Base-by-base conservation (phyloP, 2,329 filamentous ascomycete genomes). In the Ophiostoma novo-ulmi region DNA sequence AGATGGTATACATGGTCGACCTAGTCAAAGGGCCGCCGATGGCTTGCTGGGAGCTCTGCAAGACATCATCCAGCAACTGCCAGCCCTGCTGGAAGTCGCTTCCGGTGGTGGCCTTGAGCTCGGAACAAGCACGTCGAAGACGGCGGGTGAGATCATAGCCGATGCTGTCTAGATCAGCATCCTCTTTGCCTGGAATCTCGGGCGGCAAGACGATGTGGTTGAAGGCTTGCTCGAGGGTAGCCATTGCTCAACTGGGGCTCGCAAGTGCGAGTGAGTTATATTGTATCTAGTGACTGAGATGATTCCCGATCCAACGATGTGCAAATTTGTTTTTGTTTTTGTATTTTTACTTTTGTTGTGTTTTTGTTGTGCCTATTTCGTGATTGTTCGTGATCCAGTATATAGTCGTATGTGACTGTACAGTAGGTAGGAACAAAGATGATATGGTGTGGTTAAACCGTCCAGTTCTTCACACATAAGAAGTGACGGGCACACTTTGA, bases 191-290 rank as follows among this genome's bases (percentile, higher is more conserved):
- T 0, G 73, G 73, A 1, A 74, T 68, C 13, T 63, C 22, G 1
- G 72, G 70, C 5, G 73, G 71, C 52, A 74, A 20, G 31, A 72
- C 71, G n/a, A 74, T 38, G 31, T 74, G 73, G 64, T 74, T 70
- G 67, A 73, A 70, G 26, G 66, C 52, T 7, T 64, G 22, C 26
- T 55, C 65, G 5, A 72, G 22, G 8, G 38, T 14, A 8, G 52
- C 68, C 68, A 68, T 67, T 44, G 20, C 26, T 66, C 36, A n/a
- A 66, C 20, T 1, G 5, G 48, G 52, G 52, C 52, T 26, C 52
- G 52, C 52, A 58, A 17, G 11, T 58, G 52, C 52, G 52, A 58
- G 22, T n/a, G 17, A 26, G 20, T 55, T n/a, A 11, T 22, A n/a
- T 5, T 22, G 48, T 22, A 22, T 8, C 8, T n/a, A 11, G n/a